Percentiles rank a stretch among this genome's conserved stretches.
phyloP scores from a whole-genome alignment of 2,329 filamentous ascomycete genomes.

The Bipolaris cookei region DNA sequence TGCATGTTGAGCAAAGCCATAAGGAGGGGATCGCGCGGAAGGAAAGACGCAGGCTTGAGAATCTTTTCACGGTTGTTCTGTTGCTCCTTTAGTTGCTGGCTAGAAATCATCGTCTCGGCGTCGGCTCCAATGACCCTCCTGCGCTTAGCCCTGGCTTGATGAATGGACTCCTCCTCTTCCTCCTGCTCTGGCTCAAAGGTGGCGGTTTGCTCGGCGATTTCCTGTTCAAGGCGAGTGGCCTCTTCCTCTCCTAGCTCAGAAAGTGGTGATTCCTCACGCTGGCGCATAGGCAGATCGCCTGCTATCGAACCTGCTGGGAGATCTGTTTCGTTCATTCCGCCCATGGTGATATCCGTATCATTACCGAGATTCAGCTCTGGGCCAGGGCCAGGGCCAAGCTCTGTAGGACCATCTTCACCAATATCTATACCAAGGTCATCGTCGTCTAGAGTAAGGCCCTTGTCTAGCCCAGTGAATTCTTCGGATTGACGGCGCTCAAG shows the following conservation, averaged over 20 bases:
- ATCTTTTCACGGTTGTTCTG: slow-evolving; percentile 87
- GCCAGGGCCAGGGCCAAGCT: slow-evolving; percentile 30
- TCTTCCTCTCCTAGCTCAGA: slow-evolving; percentile 60
- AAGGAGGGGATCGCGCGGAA: slow-evolving; percentile 85
- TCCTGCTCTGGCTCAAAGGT: slow-evolving; percentile 56
- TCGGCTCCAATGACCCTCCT: slow-evolving; percentile 86
- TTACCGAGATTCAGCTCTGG: slow-evolving; percentile 36
- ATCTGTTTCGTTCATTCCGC: slow-evolving; percentile 57
- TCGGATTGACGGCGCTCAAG: slow-evolving; percentile 55
- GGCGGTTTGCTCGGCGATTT: slow-evolving; percentile 51
- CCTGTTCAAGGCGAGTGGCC: slow-evolving; percentile 70
- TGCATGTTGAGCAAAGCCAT: slow-evolving; percentile 91
- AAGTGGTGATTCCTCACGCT: slow-evolving; percentile 60
- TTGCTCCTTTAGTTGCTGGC: slow-evolving; percentile 80
- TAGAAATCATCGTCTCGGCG: slow-evolving; percentile 76
- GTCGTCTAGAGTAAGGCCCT: slow-evolving; percentile 60
- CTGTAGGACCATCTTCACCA: slow-evolving; percentile 42
- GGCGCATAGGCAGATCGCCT: slow-evolving; percentile 57
- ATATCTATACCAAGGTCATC: slow-evolving; percentile 58
- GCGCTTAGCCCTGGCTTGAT: slow-evolving; percentile 75
- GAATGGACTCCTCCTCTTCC: slow-evolving; percentile 61
- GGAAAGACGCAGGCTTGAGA: slow-evolving; percentile 78
- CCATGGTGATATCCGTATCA: slow-evolving; percentile 54
- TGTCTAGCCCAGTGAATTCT: slow-evolving; percentile 54
- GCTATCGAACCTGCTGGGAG: slow-evolving; percentile 36